Percentiles rank a stretch among this genome's conserved stretches.
phyloP scores from a whole-genome alignment of 2,329 filamentous ascomycete species.

The Epichloe baconii region DNA sequence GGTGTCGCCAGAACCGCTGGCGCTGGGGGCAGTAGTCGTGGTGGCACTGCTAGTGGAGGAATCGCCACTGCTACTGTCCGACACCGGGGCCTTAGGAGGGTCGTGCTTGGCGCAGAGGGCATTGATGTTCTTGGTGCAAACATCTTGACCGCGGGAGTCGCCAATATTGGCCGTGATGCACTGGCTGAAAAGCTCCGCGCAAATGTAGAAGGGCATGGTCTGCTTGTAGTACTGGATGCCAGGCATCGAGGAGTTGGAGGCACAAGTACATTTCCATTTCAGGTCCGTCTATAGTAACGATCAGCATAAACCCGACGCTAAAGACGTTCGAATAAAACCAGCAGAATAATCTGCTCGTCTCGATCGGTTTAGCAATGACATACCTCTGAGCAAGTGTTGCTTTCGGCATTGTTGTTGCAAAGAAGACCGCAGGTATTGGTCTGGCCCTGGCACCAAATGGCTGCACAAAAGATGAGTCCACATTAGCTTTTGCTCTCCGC shows the following conservation, averaged over 20 bases:
- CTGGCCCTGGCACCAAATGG: constrained; percentile 38
- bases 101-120: constrained; percentile 29
- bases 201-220: constrained; percentile 41
- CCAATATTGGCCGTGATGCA: constrained; percentile 32
- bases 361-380: constrained; percentile 10
- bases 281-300: constrained; percentile 22
- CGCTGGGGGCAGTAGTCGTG: constrained; percentile 11
- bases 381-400: constrained; percentile 35
- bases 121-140: constrained; percentile 35
- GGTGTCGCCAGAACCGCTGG: constrained; percentile 11
- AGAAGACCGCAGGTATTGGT: constrained; percentile 35
- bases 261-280: constrained; percentile 35
- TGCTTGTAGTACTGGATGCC: constrained; percentile 40
- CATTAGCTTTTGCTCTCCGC: constrained; percentile 1
- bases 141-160: constrained; percentile 29
- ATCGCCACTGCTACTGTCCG: constrained; percentile 10
- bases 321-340: constrained; percentile 4
- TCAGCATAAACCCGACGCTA: constrained; percentile 2
- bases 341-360: not conserved
- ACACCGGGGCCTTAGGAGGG: constrained; percentile 21
- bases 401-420: constrained; percentile 25
- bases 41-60: constrained; percentile 14
- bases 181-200: constrained; percentile 31
- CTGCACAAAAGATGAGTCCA: constrained; percentile 17
- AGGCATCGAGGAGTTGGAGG: constrained; percentile 32